These are phyloP conservation scores for Polyporus tsugae DNA, from an alignment of 1,284 basidiomycete genomes.

Conservation along the genomic window DNA sequence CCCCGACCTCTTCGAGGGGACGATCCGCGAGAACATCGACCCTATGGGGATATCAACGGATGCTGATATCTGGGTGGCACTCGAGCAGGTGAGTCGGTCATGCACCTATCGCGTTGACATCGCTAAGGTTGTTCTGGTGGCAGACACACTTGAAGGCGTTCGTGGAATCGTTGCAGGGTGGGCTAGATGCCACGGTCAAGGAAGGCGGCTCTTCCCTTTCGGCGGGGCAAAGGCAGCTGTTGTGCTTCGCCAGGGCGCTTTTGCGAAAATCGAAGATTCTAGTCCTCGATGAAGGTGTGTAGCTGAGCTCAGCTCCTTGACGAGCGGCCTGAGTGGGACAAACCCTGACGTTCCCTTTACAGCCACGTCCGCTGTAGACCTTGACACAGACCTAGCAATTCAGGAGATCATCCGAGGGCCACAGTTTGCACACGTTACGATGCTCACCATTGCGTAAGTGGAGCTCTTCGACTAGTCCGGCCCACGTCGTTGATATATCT, in stretches of 20 bases:
- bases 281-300: constrained; percentile 86
- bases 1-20: constrained; percentile 86
- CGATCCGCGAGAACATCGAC: constrained; percentile 87
- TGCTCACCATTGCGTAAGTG: constrained; percentile 83
- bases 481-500: constrained; percentile 8
- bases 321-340: constrained; percentile 5
- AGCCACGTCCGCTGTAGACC: constrained; percentile 87
- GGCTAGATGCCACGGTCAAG: constrained; percentile 78
- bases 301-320: not conserved
- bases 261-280: constrained; percentile 86
- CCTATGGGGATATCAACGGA: constrained; percentile 77
- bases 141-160: constrained; percentile 75
- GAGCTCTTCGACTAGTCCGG: not conserved
- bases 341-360: not conserved
- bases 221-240: constrained; percentile 85
- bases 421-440: constrained; percentile 76
- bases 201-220: constrained; percentile 88
- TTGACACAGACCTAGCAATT: constrained; percentile 89
- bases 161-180: constrained; percentile 74
- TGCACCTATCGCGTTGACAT: not conserved
- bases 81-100: constrained; percentile 67
- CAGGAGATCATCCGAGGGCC: constrained; percentile 83
- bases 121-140: not conserved
- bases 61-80: constrained; percentile 84
- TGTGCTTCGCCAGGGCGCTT: constrained; percentile 86